Evolutionary conservation across 805 yeast genomes (phyloP), one percentile per base, ranked within the genome.

Genomic region (Grigorovia yakushimaensis): DNA sequence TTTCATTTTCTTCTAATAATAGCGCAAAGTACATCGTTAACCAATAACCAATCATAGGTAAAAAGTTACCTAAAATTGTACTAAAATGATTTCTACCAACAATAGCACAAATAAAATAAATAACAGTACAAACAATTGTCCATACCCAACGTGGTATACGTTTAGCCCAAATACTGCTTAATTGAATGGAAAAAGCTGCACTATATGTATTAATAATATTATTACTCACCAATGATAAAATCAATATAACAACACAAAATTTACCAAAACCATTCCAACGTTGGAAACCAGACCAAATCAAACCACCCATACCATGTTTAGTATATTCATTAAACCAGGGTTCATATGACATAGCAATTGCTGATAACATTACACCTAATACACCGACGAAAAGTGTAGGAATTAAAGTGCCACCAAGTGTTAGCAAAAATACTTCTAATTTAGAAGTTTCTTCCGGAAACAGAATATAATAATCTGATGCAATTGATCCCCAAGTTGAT

Each of bases 21-120:
- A 87, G 61, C n/a, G 77, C 74, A 56, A 82, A 77, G 62, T 87
- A 88, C 68, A 87, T 84, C 49, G 89, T 78, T 47, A 85, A 77
- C 96, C 96, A 87, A 66, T 87, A 87, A 1, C 95, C 95, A 49
- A 87, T 76, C 95, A 87, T 87, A 9, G 96, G 95, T 57, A 87
- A 69, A 65, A 87, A 87, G 58, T 87, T 87, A 10, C 87, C 79
- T 54, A 87, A 68, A 50, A 88, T 85, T 2, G 78, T 72, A 48
- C 86, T 72, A 60, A 88, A 83, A 55, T 81, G 80, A 59, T 82
- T 68, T 55, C 83, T 73, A 10, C 96, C 96, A 20, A 77, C 89
- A 49, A 86, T 66, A 1, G 95, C 81, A 60, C 87, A 76, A 3
- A 82, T 78, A 51, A 84, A 69, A 57, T 81, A 84, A 20, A 84